Percentiles rank a stretch among this genome's conserved stretches.
These are phyloP conservation scores for Senna tora DNA, from an alignment of 306 rosid species.

Conservation along the genomic window DNA sequence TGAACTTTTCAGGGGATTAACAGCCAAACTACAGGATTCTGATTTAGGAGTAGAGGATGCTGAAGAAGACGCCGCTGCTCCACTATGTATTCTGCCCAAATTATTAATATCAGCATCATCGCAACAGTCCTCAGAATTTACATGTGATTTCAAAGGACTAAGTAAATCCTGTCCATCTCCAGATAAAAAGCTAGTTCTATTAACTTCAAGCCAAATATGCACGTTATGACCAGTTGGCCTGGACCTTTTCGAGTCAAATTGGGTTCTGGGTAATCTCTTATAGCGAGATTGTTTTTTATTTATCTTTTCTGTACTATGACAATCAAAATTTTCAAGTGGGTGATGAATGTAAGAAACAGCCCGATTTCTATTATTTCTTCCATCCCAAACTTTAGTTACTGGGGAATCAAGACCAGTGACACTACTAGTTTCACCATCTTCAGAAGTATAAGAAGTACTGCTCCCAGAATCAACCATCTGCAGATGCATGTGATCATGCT, in stretches of 20 bases:
- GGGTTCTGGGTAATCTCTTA: constrained; percentile 53
- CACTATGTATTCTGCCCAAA: constrained; percentile 79
- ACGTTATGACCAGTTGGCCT: constrained; percentile 51
- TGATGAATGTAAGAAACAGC: constrained; percentile 78
- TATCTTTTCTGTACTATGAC: constrained; percentile 56
- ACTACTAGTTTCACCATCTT: constrained; percentile 68
- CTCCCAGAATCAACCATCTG: constrained; percentile 66
- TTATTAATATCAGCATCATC: constrained; percentile 72
- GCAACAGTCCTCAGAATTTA: constrained; percentile 57
- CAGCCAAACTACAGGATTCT: constrained; percentile 39
- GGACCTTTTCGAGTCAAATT: constrained; percentile 65
- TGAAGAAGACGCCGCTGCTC: constrained; percentile 81
- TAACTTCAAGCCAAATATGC: constrained; percentile 79
- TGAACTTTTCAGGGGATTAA: constrained; percentile 59
- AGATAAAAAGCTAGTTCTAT: constrained; percentile 89
- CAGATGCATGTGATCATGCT: constrained; percentile 43
- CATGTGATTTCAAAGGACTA: constrained; percentile 48
- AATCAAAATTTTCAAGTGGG: constrained; percentile 78
- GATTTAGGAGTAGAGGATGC: constrained; percentile 50
- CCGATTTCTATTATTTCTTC: constrained; percentile 74
- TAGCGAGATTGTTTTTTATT: constrained; percentile 54
- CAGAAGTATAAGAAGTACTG: constrained; percentile 77
- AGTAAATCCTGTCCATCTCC: constrained; percentile 92
- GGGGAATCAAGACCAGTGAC: constrained; percentile 91
- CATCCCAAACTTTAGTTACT: constrained; percentile 93